phyloP scores from a whole-genome alignment of 768 basidiomycete genomes.

The Pulveroboletus sp. region DNA sequence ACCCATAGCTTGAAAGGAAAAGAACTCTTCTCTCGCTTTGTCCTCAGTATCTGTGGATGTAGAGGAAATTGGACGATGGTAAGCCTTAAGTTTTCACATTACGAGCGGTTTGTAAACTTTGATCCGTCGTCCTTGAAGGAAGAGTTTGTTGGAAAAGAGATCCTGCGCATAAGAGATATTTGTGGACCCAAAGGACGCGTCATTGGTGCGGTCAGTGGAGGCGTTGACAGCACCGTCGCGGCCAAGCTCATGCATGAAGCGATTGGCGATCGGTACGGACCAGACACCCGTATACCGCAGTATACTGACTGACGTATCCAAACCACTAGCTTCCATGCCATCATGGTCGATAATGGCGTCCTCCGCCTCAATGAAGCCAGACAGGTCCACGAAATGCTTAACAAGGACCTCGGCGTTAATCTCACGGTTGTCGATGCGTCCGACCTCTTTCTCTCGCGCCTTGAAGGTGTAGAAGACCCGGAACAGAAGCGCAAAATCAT shows the following conservation, averaged over 20 bases:
- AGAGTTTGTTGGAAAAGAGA: conserved; percentile 97
- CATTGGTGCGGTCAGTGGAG: conserved; percentile 95
- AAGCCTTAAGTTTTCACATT: conserved; percentile 11
- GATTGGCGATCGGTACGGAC: conserved; percentile 83
- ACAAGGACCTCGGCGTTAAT: conserved; percentile 90
- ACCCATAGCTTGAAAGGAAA: conserved; percentile 89
- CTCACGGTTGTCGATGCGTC: conserved; percentile 95
- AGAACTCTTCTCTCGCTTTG: conserved; percentile 83
- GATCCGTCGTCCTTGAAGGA: conserved; percentile 46
- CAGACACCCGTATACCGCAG: neutral
- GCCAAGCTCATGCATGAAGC: conserved; percentile 99
- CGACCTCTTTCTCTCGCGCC: conserved; percentile 80
- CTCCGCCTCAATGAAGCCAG: conserved; percentile 85
- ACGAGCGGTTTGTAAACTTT: neutral
- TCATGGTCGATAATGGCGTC: conserved; percentile 99
- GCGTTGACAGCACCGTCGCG: conserved; percentile 96
- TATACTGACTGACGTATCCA: neutral
- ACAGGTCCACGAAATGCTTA: conserved; percentile 92
- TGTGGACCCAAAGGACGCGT: conserved; percentile 94
- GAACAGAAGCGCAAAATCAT: conserved; percentile 98
- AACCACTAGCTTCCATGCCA: conserved; percentile 82
- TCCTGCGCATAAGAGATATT: conserved; percentile 86
- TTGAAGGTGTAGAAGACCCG: conserved; percentile 92
- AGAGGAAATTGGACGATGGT: conserved; percentile 92
- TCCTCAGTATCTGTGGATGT: conserved; percentile 81